Conservation (phyloP, 805 yeast species). For the Debaryomyces prosopidis region DNA sequence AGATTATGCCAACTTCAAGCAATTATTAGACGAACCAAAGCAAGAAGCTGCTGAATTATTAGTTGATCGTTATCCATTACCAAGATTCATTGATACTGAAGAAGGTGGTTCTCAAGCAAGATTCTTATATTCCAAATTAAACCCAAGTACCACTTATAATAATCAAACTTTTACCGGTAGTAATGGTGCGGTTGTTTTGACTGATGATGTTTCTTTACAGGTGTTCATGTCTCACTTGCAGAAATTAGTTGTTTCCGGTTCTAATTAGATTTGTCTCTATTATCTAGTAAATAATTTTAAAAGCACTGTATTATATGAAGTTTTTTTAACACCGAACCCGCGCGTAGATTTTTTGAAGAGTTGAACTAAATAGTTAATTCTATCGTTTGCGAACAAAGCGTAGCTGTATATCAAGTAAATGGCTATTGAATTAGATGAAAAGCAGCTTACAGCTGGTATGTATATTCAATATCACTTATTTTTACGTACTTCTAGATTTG, state of each 20-base stretch:
- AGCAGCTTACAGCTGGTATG: constrained; percentile 5
- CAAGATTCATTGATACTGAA: constrained; percentile 95
- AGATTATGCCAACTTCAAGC: constrained; percentile 86
- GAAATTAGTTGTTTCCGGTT: constrained; percentile 72
- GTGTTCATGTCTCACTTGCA: constrained; percentile 94
- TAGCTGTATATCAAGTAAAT: neutral
- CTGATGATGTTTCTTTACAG: constrained; percentile 94
- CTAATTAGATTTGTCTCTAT: constrained; percentile 21
- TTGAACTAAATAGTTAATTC: neutral
- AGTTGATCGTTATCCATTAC: constrained; percentile 94
- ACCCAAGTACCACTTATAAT: constrained; percentile 87
- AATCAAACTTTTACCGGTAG: constrained; percentile 49
- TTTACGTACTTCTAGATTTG: neutral
- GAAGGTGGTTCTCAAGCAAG: constrained; percentile 99
- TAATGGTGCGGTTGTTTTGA: constrained; percentile 77
- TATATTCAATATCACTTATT: neutral
- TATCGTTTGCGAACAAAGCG: too few relatives aligned
- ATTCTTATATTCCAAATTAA: constrained; percentile 89
- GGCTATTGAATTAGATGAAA: neutral
- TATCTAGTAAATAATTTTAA: neutral
- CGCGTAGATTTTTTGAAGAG: neutral
- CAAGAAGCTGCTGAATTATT: constrained; percentile 89
- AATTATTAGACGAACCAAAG: constrained; percentile 83
- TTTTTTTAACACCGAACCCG: neutral
- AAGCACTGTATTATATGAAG: neutral